Evolutionary conservation across 108 stramenopile species (phyloP).

Genomic region (Bacterosira constricta): DNA sequence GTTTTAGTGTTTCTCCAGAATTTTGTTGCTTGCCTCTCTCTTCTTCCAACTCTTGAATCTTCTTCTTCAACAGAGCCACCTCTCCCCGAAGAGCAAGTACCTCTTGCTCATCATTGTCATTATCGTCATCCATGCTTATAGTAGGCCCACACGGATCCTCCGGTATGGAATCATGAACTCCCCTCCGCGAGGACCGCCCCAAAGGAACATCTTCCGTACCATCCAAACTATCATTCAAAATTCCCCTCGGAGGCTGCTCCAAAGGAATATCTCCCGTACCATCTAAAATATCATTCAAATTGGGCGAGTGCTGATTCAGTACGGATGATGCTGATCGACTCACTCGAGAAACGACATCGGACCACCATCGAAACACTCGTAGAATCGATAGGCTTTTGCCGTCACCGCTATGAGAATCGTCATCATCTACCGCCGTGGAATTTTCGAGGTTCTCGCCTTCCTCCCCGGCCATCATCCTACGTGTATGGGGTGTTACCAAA

Average conservation of each 20-base stretch:
- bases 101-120: constrained; percentile 6
- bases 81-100: constrained; percentile 27
- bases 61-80: constrained; percentile 32
- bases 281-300: constrained; percentile 43
- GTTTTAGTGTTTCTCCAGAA: neutral
- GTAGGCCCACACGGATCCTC: neutral
- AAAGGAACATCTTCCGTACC: neutral
- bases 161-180: neutral
- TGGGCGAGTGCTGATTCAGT: constrained; percentile 45
- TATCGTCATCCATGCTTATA: neutral
- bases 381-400: neutral
- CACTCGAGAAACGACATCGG: constrained; percentile 22
- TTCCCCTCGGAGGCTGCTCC: neutral
- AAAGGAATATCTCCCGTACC: neutral
- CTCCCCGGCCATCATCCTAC: neutral
- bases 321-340: constrained; percentile 46
- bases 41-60: constrained; percentile 30
- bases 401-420: neutral
- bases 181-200: too few relatives aligned
- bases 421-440: neutral
- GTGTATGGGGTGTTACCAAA: neutral
- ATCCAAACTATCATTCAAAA: neutral
- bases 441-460: neutral
- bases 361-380: constrained; percentile 22
- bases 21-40: neutral